Evolutionary conservation across 1,139 yeast genomes (phyloP).

Genomic region (Yamadazyma sp.): DNA sequence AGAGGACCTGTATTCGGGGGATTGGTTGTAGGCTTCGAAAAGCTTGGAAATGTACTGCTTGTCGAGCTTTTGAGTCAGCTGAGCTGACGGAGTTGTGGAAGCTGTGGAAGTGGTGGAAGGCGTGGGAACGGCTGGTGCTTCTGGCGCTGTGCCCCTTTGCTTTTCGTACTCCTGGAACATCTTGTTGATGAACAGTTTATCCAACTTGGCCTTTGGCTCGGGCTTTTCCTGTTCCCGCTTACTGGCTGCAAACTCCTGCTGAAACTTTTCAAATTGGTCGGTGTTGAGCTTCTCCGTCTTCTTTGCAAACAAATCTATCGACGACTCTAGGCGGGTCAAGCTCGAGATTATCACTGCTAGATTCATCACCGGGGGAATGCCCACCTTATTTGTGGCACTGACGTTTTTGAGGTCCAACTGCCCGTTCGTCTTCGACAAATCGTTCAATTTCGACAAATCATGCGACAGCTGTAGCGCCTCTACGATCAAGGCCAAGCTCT

Average conservation of each 20-base stretch:
- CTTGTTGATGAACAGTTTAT: conserved; percentile 16
- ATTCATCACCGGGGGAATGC: conserved; percentile 50
- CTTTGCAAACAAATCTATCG: conserved; percentile 51
- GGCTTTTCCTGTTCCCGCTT: conserved; percentile 7
- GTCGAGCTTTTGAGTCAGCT: conserved; percentile 10
- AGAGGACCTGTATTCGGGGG: too few relatives aligned
- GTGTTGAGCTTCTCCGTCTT: conserved; percentile 6
- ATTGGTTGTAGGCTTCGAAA: conserved; percentile 16
- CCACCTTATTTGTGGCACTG: conserved; percentile 18
- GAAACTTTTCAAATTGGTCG: too few relatives aligned
- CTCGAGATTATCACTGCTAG: conserved; percentile 54
- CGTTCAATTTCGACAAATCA: conserved; percentile 19
- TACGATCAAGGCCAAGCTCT: conserved; percentile 32
- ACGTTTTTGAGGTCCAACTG: conserved; percentile 9
- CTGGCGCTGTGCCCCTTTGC: neutral
- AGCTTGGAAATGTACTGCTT: conserved; percentile 17
- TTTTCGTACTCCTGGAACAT: conserved; percentile 17
- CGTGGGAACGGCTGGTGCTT: neutral
- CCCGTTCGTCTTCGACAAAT: conserved; percentile 27
- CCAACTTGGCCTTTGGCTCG: conserved; percentile 4
- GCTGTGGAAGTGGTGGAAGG: neutral
- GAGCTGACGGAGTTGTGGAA: neutral
- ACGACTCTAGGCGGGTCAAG: conserved; percentile 42
- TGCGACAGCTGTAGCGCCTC: conserved; percentile 29
- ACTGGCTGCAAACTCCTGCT: too few relatives aligned